Percentiles rank a stretch among this genome's conserved stretches.
Conservation (phyloP, 2,329 filamentous ascomycete species). For the Coniella vitis region DNA sequence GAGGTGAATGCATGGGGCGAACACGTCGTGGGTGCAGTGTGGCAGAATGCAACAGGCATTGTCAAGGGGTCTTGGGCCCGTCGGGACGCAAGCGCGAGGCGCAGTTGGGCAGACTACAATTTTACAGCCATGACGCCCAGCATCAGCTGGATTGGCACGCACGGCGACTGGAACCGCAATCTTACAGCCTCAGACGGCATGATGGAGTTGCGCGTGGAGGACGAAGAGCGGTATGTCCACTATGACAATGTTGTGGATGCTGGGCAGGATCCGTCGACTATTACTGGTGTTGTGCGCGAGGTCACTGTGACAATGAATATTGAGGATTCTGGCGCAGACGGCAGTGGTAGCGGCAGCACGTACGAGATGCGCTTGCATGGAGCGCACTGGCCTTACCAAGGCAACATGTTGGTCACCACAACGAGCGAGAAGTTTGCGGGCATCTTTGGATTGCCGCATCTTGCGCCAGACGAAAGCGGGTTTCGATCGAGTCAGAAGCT, state of each 20-base stretch:
- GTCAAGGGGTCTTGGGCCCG: slow-evolving; percentile 72
- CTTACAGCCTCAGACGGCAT: slow-evolving; percentile 67
- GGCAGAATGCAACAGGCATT: slow-evolving; percentile 72
- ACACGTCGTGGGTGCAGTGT: slow-evolving; percentile 41
- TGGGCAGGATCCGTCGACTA: slow-evolving; percentile 28
- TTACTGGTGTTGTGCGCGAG: slow-evolving; percentile 56
- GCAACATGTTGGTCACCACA: slow-evolving; percentile 74
- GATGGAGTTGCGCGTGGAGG: slow-evolving; percentile 61
- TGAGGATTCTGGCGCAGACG: slow-evolving; percentile 50
- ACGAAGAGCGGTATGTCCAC: slow-evolving; percentile 37
- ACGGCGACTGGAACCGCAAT: slow-evolving; percentile 67
- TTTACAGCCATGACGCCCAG: slow-evolving; percentile 57
- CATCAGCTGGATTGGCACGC: slow-evolving; percentile 55
- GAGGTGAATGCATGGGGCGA: slow-evolving; percentile 22
- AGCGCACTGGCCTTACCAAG: slow-evolving; percentile 77
- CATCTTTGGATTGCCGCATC: slow-evolving; percentile 80
- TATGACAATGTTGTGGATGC: slow-evolving; percentile 31
- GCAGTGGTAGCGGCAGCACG: slow-evolving; percentile 61
- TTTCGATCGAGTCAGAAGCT: slow-evolving; percentile 54
- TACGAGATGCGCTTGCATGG: slow-evolving; percentile 79
- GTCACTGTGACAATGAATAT: slow-evolving; percentile 65
- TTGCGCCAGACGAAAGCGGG: slow-evolving; percentile 55
- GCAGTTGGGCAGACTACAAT: slow-evolving; percentile 49
- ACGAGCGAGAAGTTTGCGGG: slow-evolving; percentile 94
- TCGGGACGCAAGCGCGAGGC: slow-evolving; percentile 40